Conservation (phyloP, 2,329 filamentous ascomycete species). For the Aaosphaeria arxii region DNA sequence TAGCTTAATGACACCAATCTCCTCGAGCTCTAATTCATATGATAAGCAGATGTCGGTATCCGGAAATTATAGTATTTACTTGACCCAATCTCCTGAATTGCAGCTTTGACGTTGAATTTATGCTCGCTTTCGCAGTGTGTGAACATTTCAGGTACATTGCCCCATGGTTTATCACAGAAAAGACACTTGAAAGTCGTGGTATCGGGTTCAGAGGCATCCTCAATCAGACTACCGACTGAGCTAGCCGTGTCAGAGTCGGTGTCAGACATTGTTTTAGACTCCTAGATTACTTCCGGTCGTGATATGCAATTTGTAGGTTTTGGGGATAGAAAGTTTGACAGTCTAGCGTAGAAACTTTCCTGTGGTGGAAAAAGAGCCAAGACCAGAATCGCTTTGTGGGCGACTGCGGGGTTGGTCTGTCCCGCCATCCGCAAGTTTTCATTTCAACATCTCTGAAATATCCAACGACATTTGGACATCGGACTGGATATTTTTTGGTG, state of each 20-base stretch:
- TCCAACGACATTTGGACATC: too few relatives aligned
- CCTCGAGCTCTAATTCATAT: slow-evolving; percentile 21
- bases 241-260: slow-evolving; percentile 28
- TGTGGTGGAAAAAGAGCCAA: neutral
- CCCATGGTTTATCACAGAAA: slow-evolving; percentile 32
- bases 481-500: too few relatives aligned
- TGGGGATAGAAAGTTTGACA: neutral
- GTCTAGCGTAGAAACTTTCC: neutral
- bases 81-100: slow-evolving; percentile 27
- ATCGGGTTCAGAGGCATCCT: slow-evolving; percentile 34
- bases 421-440: too few relatives aligned
- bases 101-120: slow-evolving; percentile 21
- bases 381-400: neutral
- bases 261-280: slow-evolving; percentile 20
- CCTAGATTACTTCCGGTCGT: neutral
- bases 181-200: slow-evolving; percentile 34
- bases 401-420: neutral
- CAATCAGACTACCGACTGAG: slow-evolving; percentile 32
- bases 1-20: slow-evolving; percentile 31
- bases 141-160: slow-evolving; percentile 23
- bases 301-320: neutral
- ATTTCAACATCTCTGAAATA: too few relatives aligned
- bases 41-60: neutral
- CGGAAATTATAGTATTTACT: slow-evolving; percentile 6
- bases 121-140: slow-evolving; percentile 25